Evolutionary conservation across 805 yeast species (phyloP).

Genomic region (Metschnikowia reukaufii): DNA sequence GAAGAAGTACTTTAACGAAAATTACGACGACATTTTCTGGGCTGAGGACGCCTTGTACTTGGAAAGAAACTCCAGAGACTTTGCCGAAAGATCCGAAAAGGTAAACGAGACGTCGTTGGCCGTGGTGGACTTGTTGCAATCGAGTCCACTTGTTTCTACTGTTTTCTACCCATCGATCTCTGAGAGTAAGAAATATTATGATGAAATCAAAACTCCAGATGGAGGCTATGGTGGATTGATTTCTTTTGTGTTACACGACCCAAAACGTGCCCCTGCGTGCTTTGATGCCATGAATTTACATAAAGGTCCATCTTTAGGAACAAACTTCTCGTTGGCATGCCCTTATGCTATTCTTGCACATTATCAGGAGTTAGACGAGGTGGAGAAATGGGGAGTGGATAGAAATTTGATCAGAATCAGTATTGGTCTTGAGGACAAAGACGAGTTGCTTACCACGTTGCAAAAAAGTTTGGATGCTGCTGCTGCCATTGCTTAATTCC

Average conservation of each 20-base stretch:
- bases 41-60: slow-evolving; percentile 89
- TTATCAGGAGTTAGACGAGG: slow-evolving; percentile 75
- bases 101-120: slow-evolving; percentile 57
- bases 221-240: slow-evolving; percentile 92
- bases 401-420: slow-evolving; percentile 74
- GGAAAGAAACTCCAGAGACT: slow-evolving; percentile 93
- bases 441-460: slow-evolving; percentile 41
- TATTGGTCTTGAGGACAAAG: slow-evolving; percentile 77
- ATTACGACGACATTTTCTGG: slow-evolving; percentile 79
- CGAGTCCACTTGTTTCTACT: slow-evolving; percentile 54
- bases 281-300: slow-evolving; percentile 68
- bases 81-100: slow-evolving; percentile 57
- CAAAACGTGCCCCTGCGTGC: slow-evolving; percentile 66
- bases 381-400: slow-evolving; percentile 81
- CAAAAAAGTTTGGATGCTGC: slow-evolving; percentile 18
- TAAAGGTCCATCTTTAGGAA: slow-evolving; percentile 90
- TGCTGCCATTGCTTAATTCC: slow-evolving; percentile 3
- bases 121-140: slow-evolving; percentile 52
- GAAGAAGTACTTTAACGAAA: slow-evolving; percentile 49
- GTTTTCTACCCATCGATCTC: slow-evolving; percentile 71
- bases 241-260: slow-evolving; percentile 66
- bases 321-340: slow-evolving; percentile 84
- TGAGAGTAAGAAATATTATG: slow-evolving; percentile 63
- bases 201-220: slow-evolving; percentile 57
- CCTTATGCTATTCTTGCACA: slow-evolving; percentile 90